phyloP scores from a whole-genome alignment of 2,329 filamentous ascomycete species.

The Microdochium nivale region DNA sequence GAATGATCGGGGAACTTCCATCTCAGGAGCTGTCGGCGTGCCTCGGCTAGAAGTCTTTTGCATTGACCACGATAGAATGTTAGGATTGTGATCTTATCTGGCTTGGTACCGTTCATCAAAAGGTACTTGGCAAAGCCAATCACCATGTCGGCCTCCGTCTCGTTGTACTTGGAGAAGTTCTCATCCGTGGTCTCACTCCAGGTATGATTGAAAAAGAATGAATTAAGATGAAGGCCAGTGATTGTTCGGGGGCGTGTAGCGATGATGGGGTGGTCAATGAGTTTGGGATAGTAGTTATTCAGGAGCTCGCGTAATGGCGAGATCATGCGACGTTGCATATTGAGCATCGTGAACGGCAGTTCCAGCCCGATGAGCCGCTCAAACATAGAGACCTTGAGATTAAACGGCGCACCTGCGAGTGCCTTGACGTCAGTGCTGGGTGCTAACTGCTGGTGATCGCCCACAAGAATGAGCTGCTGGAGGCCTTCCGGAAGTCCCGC shows the following conservation, averaged over 20 bases:
- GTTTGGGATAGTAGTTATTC: slow-evolving; percentile 34
- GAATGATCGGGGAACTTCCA: slow-evolving; percentile 31
- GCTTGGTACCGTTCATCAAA: slow-evolving; percentile 52
- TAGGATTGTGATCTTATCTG: slow-evolving; percentile 63
- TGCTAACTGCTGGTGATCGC: slow-evolving; percentile 73
- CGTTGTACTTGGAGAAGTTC: slow-evolving; percentile 60
- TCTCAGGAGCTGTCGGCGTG: slow-evolving; percentile 25
- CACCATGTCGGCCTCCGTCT: slow-evolving; percentile 68
- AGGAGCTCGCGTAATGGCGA: slow-evolving; percentile 35
- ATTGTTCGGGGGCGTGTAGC: slow-evolving; percentile 26
- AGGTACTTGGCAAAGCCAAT: slow-evolving; percentile 65
- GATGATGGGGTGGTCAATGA: slow-evolving; percentile 36
- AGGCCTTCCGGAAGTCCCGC: slow-evolving; percentile 42
- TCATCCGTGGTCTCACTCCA: slow-evolving; percentile 58
- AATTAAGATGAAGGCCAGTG: slow-evolving; percentile 32
- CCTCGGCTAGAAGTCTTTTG: slow-evolving; percentile 47
- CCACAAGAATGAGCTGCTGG: slow-evolving; percentile 51
- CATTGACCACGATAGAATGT: slow-evolving; percentile 86
- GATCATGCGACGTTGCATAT: slow-evolving; percentile 55
- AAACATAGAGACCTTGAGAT: slow-evolving; percentile 69
- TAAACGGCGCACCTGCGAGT: slow-evolving; percentile 52
- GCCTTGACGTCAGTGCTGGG: slow-evolving; percentile 56
- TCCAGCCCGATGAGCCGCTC: slow-evolving; percentile 63
- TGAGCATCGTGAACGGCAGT: slow-evolving; percentile 56
- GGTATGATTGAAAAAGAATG: slow-evolving; percentile 42